Evolutionary conservation across 305 asterid genomes (phyloP).

Genomic region (Euphrasia arctica): DNA sequence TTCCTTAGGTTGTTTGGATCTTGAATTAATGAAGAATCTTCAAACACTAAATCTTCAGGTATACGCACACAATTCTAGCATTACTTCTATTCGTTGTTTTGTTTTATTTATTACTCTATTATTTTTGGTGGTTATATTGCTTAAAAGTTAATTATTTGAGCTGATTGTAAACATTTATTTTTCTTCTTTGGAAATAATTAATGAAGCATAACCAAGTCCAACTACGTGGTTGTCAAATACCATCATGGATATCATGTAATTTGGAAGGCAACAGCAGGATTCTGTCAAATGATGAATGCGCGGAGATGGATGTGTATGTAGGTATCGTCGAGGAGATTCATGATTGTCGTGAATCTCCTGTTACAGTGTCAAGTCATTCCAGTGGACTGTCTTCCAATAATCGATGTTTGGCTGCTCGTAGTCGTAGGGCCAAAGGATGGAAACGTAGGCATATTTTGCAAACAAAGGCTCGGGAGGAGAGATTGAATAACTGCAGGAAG

Average conservation of each 20-base stretch:
- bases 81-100: not conserved
- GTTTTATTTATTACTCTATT: no score
- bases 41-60: slow-evolving; percentile 77
- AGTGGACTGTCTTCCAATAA: slow-evolving; percentile 44
- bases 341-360: slow-evolving; percentile 36
- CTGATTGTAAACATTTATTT: not conserved
- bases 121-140: not conserved
- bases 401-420: slow-evolving; percentile 55
- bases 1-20: slow-evolving; percentile 66
- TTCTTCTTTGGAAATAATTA: not conserved
- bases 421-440: slow-evolving; percentile 71
- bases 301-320: slow-evolving; percentile 92
- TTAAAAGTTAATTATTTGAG: not conserved
- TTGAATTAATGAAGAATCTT: slow-evolving; percentile 69
- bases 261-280: slow-evolving; percentile 63
- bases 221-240: slow-evolving; percentile 57
- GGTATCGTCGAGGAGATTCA: slow-evolving; percentile 35
- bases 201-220: slow-evolving; percentile 70
- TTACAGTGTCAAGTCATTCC: slow-evolving; percentile 36
- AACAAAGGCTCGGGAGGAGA: slow-evolving; percentile 71
- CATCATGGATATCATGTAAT: slow-evolving; percentile 84
- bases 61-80: slow-evolving; percentile 13
- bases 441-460: slow-evolving; percentile 66
- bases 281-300: slow-evolving; percentile 55
- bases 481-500: slow-evolving; percentile 54